Conservation (phyloP, 257 asterid species). For the Solanum corneliomulleri region DNA sequence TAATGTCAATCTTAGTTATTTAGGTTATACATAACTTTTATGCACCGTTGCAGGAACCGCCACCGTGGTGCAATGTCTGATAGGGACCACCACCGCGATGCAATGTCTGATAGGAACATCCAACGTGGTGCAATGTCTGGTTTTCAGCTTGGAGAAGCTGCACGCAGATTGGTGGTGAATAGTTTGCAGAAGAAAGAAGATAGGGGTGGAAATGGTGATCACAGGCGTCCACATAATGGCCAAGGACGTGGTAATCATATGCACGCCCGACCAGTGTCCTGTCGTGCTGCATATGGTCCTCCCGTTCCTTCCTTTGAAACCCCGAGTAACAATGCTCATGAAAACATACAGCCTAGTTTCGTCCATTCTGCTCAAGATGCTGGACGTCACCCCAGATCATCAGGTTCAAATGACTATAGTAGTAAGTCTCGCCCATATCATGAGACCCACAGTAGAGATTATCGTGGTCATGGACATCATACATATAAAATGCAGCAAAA, state of each 20-base stretch:
- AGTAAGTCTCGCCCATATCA: constrained; percentile 26
- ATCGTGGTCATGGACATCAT: constrained; percentile 34
- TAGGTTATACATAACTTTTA: neutral
- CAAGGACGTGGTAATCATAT: neutral
- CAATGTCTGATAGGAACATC: constrained; percentile 48
- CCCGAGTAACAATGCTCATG: constrained; percentile 20
- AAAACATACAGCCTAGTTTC: constrained; percentile 7
- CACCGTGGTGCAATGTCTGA: constrained; percentile 46
- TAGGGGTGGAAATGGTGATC: constrained; percentile 21
- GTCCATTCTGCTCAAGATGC: constrained; percentile 26
- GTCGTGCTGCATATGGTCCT: constrained; percentile 18
- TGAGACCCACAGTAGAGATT: constrained; percentile 23
- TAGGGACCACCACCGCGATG: constrained; percentile 14
- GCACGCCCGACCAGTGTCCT: constrained; percentile 15
- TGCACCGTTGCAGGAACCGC: constrained; percentile 17
- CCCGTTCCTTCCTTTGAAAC: neutral
- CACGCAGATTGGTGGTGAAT: constrained; percentile 74
- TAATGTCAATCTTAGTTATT: neutral
- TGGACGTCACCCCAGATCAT: neutral
- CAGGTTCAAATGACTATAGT: constrained; percentile 12
- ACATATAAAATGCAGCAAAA: constrained; percentile 28
- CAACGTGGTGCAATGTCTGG: constrained; percentile 53
- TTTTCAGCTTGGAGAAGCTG: constrained; percentile 83
- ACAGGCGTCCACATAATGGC: constrained; percentile 7
- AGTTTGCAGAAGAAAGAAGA: constrained; percentile 31